phyloP scores from a whole-genome alignment of 495 filamentous ascomycete species.

The Tuber borchii region DNA sequence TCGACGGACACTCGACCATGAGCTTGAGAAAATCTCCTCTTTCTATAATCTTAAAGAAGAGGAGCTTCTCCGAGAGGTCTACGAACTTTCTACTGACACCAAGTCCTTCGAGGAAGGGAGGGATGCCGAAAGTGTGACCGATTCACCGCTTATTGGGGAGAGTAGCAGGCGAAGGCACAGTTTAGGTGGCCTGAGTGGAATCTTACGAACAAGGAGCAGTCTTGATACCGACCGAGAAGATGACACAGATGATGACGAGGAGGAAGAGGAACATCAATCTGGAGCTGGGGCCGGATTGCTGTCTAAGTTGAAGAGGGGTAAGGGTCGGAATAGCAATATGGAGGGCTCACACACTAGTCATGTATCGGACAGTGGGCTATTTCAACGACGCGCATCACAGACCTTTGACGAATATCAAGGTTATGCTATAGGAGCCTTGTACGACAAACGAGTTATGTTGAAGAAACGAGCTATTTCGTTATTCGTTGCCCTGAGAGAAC shows the following conservation, averaged over 20 bases:
- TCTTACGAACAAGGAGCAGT: constrained; percentile 19
- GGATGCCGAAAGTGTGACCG: constrained; percentile 47
- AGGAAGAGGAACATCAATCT: constrained; percentile 41
- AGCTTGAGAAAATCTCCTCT: constrained; percentile 84
- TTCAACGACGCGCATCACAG: constrained; percentile 29
- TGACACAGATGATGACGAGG: constrained; percentile 49
- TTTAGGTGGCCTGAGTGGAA: constrained; percentile 20
- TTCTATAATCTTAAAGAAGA: constrained; percentile 84
- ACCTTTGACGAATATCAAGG: constrained; percentile 67
- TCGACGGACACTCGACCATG: constrained; percentile 69
- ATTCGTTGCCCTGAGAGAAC: constrained; percentile 90
- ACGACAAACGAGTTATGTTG: constrained; percentile 73
- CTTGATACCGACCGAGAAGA: constrained; percentile 58
- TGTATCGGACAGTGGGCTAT: constrained; percentile 9
- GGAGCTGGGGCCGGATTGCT: constrained; percentile 18
- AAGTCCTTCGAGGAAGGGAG: constrained; percentile 61
- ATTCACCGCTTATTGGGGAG: constrained; percentile 24
- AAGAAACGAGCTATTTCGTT: constrained; percentile 82
- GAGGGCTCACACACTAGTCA: constrained; percentile 31
- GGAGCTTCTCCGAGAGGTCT: constrained; percentile 74
- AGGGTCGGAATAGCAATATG: constrained; percentile 23
- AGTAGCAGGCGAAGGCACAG: constrained; percentile 25
- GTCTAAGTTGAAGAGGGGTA: constrained; percentile 28
- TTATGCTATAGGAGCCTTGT: constrained; percentile 60
- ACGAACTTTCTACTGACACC: constrained; percentile 68